Evolutionary conservation across 805 yeast species (phyloP), one percentile per base, ranked within the genome.

Genomic region (Spencermartinsiella europaea): DNA sequence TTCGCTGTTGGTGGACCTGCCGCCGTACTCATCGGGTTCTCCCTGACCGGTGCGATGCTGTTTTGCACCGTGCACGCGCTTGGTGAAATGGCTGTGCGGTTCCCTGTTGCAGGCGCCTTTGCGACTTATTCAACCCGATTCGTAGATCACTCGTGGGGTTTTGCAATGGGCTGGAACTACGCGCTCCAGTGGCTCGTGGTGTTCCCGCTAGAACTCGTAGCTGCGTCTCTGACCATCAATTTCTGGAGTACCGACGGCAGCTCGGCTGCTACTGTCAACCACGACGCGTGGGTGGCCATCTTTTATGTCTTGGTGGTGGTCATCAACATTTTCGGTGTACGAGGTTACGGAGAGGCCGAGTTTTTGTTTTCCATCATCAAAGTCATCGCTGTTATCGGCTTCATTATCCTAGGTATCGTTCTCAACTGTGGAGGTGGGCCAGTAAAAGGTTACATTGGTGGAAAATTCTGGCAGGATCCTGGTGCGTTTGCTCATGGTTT

Each of bases 141-240:
- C 52, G 68, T 80, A 39, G 84, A 80, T 49, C 80, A 79, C 3
- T 73, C 81, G 2, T 70, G 80, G 61, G 85, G 85, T 1, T 80
- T 81, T 56, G 79, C 85, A 21, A 76, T 80, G 59, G 85, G 82
- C 21, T 79, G 83, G 84, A 79, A 80, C 60, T 82, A 81, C 55
- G 74, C 77, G 45, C 58, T 81, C 47, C 81, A 79, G 59, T 77
- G 79, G 77, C 65, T 80, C 20, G 77, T 80, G 40, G 72, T 79
- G 27, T 67, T 80, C 46, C 86, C 88, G 0, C 64, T 81, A 44
- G 88, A 82, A 58, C 67, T 81, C 45, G 79, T 77, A 28, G 77
- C 83, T 7, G 75, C 80, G 3, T 70, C 82, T 14, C 68, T 77
- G 51, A 73, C 81, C 3, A 70, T 79, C 42, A 65, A 69, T 49